Conservation (phyloP, 371 early-diverging fungal genomes). For the Mortierella sp. region DNA sequence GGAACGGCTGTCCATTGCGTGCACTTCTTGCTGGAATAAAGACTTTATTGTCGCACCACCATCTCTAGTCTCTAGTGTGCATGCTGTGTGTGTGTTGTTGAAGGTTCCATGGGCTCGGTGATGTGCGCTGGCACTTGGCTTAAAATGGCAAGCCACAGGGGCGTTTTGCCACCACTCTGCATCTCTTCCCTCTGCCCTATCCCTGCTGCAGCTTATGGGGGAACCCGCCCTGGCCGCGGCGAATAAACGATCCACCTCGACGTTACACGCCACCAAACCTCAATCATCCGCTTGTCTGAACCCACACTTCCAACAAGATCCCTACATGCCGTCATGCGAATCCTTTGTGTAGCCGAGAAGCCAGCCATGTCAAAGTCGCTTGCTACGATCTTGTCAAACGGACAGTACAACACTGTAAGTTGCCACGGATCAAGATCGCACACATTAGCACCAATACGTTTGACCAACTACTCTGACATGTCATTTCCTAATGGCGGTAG, state of each 20-base stretch:
- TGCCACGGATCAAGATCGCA: background rate
- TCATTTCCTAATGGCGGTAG: constrained; percentile 37
- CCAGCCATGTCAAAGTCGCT: constrained; percentile 96
- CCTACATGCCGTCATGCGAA: constrained; percentile 59
- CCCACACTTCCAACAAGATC: background rate
- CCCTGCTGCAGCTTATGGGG: too few species aligned
- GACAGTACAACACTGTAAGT: constrained; percentile 32
- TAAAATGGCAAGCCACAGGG: too few species aligned
- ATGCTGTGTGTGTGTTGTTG: too few species aligned
- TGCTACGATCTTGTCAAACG: constrained; percentile 80
- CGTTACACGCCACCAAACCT: constrained; percentile 53
- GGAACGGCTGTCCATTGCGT: constrained; percentile 2
- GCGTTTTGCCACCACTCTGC: too few species aligned
- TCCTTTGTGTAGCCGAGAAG: constrained; percentile 99
- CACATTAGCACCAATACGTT: background rate
- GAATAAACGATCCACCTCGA: constrained; percentile 47
- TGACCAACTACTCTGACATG: too few species aligned
- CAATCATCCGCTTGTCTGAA: background rate
- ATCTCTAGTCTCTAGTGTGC: too few species aligned
- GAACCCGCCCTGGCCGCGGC: too few species aligned
- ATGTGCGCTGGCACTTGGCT: too few species aligned
- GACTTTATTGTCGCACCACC: constrained; percentile 29
- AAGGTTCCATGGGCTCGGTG: too few species aligned
- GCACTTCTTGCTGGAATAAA: constrained; percentile 35
- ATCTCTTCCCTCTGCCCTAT: too few species aligned